phyloP scores from a whole-genome alignment of 2,329 filamentous ascomycete species.

The Thermoascus crustaceus region DNA sequence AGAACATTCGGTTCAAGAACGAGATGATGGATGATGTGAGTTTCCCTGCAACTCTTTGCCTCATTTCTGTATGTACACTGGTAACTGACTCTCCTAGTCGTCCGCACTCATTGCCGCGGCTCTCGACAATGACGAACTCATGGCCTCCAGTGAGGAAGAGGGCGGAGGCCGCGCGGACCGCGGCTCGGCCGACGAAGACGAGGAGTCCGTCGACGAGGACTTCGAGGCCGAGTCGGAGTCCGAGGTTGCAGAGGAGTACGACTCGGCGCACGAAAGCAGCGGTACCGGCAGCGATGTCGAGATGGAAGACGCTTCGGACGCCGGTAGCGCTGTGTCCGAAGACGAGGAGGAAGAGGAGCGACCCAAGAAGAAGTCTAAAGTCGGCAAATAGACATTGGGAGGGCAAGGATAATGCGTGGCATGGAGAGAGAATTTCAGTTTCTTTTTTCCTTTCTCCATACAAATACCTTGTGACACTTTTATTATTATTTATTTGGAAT shows the following conservation, averaged over 20 bases:
- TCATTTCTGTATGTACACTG: constrained; percentile 13
- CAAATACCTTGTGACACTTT: not conserved
- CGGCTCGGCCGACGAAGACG: constrained; percentile 90
- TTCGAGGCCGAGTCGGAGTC: constrained; percentile 88
- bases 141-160: constrained; percentile 75
- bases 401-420: not conserved
- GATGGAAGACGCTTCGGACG: constrained; percentile 6
- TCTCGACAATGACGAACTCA: constrained; percentile 74
- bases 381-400: not conserved
- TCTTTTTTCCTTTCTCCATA: no score
- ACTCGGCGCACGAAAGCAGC: constrained; percentile 81
- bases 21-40: constrained; percentile 94
- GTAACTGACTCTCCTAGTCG: constrained; percentile 33
- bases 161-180: constrained; percentile 65
- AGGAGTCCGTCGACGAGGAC: constrained; percentile 92
- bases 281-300: constrained; percentile 57
- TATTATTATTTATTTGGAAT: no score
- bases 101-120: constrained; percentile 65
- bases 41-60: constrained; percentile 9
- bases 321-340: not conserved
- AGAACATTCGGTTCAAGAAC: constrained; percentile 93
- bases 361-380: not conserved
- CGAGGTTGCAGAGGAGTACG: constrained; percentile 93
- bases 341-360: constrained; percentile 17
- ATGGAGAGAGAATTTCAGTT: no score